Conservation (phyloP, 352 stramenopile species). For the Globisporangium paddicum region DNA sequence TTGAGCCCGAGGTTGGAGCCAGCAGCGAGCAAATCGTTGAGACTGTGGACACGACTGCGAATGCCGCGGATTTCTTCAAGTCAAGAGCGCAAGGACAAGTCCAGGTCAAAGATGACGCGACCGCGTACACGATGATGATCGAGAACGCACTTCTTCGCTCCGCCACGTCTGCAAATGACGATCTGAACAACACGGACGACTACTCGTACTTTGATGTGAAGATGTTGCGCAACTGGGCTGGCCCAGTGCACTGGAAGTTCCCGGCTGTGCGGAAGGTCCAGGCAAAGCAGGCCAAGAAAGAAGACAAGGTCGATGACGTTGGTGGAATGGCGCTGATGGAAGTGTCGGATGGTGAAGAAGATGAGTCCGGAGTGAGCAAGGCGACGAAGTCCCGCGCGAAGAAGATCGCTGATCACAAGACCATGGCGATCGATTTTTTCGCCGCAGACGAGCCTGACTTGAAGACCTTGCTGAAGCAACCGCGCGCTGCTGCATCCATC, state of each 20-base stretch:
- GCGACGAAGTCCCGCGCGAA: constrained; percentile 15
- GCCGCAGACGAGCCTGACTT: constrained; percentile 37
- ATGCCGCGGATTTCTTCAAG: constrained; percentile 59
- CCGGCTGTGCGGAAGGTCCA: constrained; percentile 46
- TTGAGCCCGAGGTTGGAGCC: constrained; percentile 2
- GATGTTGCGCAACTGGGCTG: constrained; percentile 78
- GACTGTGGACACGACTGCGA: constrained; percentile 20
- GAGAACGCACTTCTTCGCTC: constrained; percentile 71
- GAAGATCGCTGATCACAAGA: constrained; percentile 35
- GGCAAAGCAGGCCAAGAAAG: constrained; percentile 20
- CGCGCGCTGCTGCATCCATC: constrained; percentile 29
- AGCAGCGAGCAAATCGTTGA: background rate
- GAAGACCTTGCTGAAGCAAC: constrained; percentile 34
- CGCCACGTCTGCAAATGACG: constrained; percentile 34
- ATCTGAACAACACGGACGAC: constrained; percentile 41
- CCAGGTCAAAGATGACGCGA: constrained; percentile 46
- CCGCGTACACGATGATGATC: constrained; percentile 62
- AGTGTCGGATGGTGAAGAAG: constrained; percentile 24
- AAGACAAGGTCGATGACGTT: constrained; percentile 17
- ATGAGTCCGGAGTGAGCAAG: constrained; percentile 25
- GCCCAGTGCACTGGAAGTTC: constrained; percentile 73
- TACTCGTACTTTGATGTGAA: constrained; percentile 86
- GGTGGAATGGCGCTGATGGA: constrained; percentile 23
- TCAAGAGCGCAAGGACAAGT: constrained; percentile 35
- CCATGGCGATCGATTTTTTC: constrained; percentile 53